Conservation (phyloP, 2,329 filamentous ascomycete species). For the Penicillium sp. region DNA sequence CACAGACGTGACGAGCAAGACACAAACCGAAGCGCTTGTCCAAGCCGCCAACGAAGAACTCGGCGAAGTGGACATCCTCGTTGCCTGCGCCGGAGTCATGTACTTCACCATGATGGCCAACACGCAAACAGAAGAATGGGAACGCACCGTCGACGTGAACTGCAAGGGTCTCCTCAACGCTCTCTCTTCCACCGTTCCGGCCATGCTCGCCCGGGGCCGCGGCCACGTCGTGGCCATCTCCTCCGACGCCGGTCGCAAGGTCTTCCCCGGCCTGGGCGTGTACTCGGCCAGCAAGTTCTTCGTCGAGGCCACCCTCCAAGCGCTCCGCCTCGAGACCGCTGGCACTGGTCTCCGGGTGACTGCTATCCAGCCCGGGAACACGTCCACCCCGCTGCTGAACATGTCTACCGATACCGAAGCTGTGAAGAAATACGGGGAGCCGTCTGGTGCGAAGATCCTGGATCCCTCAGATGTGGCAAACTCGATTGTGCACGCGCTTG, state of each 20-base stretch:
- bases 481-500: constrained; percentile 70
- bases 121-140: constrained; percentile 69
- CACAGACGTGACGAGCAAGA: constrained; percentile 69
- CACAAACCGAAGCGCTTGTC: constrained; percentile 66
- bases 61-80: constrained; percentile 73
- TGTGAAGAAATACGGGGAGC: constrained; percentile 73
- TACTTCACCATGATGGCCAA: constrained; percentile 88
- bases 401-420: constrained; percentile 76
- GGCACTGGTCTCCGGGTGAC: constrained; percentile 71
- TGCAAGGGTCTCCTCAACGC: constrained; percentile 78
- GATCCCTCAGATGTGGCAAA: constrained; percentile 69
- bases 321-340: constrained; percentile 70
- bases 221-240: constrained; percentile 80
- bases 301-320: constrained; percentile 76
- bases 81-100: constrained; percentile 80
- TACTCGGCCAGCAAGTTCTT: constrained; percentile 85
- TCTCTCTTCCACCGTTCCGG: constrained; percentile 65
- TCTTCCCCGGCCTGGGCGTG: constrained; percentile 76
- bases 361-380: constrained; percentile 73
- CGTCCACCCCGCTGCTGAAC: constrained; percentile 66
- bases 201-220: constrained; percentile 65
- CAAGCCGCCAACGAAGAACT: constrained; percentile 58
- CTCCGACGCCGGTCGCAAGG: constrained; percentile 76
- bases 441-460: constrained; percentile 71
- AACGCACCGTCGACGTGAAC: constrained; percentile 79